A percentile compares a stretch with the other conserved stretches of the same genome.
phyloP scores from a whole-genome alignment of 441 rosid species.

The Metrosideros polymorpha region DNA sequence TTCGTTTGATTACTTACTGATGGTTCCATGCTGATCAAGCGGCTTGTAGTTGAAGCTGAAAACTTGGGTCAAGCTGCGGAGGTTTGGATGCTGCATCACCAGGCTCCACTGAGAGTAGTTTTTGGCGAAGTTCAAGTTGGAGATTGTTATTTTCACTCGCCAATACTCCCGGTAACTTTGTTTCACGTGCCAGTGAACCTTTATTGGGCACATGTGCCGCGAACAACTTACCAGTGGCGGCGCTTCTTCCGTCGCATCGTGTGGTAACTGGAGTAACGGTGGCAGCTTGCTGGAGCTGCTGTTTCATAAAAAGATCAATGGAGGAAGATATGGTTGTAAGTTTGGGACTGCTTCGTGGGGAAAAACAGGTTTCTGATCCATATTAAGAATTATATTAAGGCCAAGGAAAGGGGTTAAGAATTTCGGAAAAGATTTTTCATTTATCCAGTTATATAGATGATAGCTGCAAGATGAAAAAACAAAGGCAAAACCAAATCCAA shows the following conservation, averaged over 20 bases:
- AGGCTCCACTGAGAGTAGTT: conserved; percentile 77
- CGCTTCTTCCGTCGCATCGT: conserved; percentile 22
- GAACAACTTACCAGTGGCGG: conserved; percentile 43
- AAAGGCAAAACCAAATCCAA: neutral
- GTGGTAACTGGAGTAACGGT: conserved; percentile 27
- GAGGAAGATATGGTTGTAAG: neutral
- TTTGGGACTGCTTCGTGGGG: neutral
- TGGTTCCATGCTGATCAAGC: conserved; percentile 28
- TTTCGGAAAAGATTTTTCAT: neutral
- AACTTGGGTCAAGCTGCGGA: conserved; percentile 38
- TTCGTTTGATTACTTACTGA: conserved; percentile 34
- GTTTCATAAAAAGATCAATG: neutral
- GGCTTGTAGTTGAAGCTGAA: conserved; percentile 74
- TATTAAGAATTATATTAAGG: neutral
- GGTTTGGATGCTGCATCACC: conserved; percentile 74
- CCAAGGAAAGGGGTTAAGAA: neutral
- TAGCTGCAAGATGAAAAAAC: neutral
- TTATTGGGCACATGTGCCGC: conserved; percentile 66
- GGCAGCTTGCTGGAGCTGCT: conserved; percentile 37
- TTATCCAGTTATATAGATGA: neutral
- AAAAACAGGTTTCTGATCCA: neutral
- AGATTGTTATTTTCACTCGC: conserved; percentile 70
- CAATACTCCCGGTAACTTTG: conserved; percentile 65
- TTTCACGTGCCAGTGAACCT: conserved; percentile 88
- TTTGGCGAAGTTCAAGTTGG: conserved; percentile 42